Conservation (phyloP, 352 stramenopile species). For the Phytopythium cucurbitacearum region DNA sequence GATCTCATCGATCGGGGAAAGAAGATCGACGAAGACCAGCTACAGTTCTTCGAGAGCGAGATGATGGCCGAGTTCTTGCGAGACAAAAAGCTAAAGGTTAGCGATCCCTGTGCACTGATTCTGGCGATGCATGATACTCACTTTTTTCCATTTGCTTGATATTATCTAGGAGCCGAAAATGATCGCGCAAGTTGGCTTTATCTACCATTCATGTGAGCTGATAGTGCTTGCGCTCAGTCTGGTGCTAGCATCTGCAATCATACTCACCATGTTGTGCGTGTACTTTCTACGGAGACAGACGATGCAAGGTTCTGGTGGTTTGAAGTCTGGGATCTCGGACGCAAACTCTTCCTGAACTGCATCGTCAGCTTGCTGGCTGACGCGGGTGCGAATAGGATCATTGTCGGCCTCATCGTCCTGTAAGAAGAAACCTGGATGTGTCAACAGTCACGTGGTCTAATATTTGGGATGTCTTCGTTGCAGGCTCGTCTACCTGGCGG, state of each 20-base stretch:
- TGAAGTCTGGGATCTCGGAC: conserved; percentile 67
- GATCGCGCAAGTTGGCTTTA: conserved; percentile 73
- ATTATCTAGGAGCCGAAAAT: conserved; percentile 53
- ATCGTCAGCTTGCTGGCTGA: conserved; percentile 59
- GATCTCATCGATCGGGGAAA: conserved; percentile 37
- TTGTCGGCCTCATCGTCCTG: conserved; percentile 64
- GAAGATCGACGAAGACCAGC: conserved; percentile 38
- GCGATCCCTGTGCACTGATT: background rate
- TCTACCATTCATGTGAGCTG: conserved; percentile 68
- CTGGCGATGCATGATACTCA: conserved; percentile 2
- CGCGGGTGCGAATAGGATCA: conserved; percentile 60
- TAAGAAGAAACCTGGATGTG: conserved; percentile 14
- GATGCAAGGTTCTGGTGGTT: conserved; percentile 69
- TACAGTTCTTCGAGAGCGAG: conserved; percentile 44
- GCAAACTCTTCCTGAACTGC: conserved; percentile 72
- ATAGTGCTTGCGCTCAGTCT: background rate
- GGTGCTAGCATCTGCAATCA: background rate
- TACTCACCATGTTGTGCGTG: too few relatives aligned
- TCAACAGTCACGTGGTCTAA: background rate
- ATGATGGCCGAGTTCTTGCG: conserved; percentile 50
- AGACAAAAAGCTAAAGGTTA: conserved; percentile 48
- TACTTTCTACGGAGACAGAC: conserved; percentile 20
- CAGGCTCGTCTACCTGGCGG: conserved; percentile 71
- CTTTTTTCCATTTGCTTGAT: background rate
- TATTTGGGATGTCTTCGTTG: background rate